Evolutionary conservation across 1,284 basidiomycete species (phyloP), one percentile per base, ranked within the genome.

Genomic region (Porodaedalea pini): DNA sequence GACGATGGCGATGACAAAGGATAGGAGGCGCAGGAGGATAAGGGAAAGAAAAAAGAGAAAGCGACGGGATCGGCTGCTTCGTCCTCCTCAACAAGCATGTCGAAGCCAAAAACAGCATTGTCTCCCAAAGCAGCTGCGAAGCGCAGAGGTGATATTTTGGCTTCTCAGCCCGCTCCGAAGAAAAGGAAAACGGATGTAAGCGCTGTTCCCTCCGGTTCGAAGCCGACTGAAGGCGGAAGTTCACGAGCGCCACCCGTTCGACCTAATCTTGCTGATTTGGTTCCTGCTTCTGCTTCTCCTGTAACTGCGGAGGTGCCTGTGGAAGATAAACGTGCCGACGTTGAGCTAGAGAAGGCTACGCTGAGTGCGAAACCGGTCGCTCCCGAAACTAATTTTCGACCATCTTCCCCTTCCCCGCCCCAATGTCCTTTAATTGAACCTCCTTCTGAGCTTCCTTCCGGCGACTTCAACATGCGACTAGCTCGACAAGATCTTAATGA

Each of bases 121-220:
- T 34, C 2, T 5, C 47, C 10, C 15, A 56, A 40, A 23, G 17
- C 3, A 4, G 7, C 25, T 2, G 25, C 21, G 7, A 55, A 55
- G 45, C 47, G 55, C 17, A 43, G 34, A 19, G 40, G 55, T 27
- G 55, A 56, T 29, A 50, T 23, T 1, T 44, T 43, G 19, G 55
- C 36, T 31, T n/a, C 29, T 19, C 55, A 50, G 23, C 47, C 34
- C 11, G 44, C 21, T 4, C 15, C 31, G 17, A 56, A 56, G 55
- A 56, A 43, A 37, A 40, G 47, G 39, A 56, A 56, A 36, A 23
- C 31, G 47, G 48, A 32, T 7, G 37, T 34, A 25, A 48, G 11
- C 15, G 13, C 27, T 15, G 15, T 43, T n/a, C 2, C 7, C 19
- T 7, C 55, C 39, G 40, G 13, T 8, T 13, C 27, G 27, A 54